Evolutionary conservation across 768 basidiomycete species (phyloP).

Genomic region (Leucogyrophana mollusca): DNA sequence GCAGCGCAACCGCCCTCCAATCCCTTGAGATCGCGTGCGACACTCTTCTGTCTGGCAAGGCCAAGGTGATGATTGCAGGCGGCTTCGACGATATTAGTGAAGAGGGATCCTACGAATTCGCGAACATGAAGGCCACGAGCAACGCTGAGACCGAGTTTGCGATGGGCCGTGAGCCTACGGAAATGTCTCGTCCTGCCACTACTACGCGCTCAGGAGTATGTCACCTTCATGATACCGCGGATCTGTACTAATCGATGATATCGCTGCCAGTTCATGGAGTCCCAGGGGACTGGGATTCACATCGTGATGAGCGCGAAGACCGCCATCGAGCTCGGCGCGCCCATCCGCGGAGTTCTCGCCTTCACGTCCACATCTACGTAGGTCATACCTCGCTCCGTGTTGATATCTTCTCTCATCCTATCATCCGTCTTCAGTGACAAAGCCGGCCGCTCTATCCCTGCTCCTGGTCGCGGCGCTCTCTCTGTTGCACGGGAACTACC

Average conservation of each 20-base stretch:
- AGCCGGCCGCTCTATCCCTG: slow-evolving; percentile 96
- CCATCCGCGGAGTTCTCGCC: slow-evolving; percentile 90
- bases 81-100: slow-evolving; percentile 98
- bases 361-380: slow-evolving; percentile 97
- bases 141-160: slow-evolving; percentile 97
- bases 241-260: neutral
- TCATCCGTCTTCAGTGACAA: slow-evolving; percentile 69
- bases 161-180: slow-evolving; percentile 98
- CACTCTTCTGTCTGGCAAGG: slow-evolving; percentile 90
- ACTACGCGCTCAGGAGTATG: slow-evolving; percentile 91
- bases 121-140: slow-evolving; percentile 99
- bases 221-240: slow-evolving; percentile 8
- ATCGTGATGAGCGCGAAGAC: slow-evolving; percentile 97
- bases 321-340: slow-evolving; percentile 89
- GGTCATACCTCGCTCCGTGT: slow-evolving; percentile 27
- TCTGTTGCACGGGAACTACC: slow-evolving; percentile 84
- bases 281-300: slow-evolving; percentile 95
- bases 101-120: slow-evolving; percentile 98
- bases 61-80: slow-evolving; percentile 98
- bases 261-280: slow-evolving; percentile 81
- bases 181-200: slow-evolving; percentile 98
- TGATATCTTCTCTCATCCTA: neutral
- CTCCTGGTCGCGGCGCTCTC: slow-evolving; percentile 92
- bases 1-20: slow-evolving; percentile 92
- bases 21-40: slow-evolving; percentile 99